Evolutionary conservation across 1,139 yeast genomes (phyloP), one percentile per base, ranked within the genome.

Genomic region (Wickerhamomyces sp.): DNA sequence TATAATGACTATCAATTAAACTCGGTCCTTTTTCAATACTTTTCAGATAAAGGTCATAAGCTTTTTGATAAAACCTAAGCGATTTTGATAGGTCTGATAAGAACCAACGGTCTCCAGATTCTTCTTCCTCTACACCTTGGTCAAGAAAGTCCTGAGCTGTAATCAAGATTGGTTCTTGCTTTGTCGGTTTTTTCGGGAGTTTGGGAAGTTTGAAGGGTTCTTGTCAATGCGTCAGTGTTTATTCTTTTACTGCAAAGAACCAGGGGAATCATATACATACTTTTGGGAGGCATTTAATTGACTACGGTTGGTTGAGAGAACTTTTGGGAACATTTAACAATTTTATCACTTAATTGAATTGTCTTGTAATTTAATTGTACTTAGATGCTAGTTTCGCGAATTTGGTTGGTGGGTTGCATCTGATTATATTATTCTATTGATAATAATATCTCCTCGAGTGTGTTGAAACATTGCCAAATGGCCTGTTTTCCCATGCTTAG

Each of bases 31-130:
- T 13, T 10, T 36, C 18, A 8, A 61, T 56, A 1, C 75, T 68
- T 13, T 42, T 43, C 4, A 51, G 35, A 48, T 76, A 76, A 29
- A 54, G 49, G 18, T 53, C 53, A 42, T 64, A 67, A 0, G 81
- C 78, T 38, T 59, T 61, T 44, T 74, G 76, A 52, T 74, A 76
- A 46, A 75, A 74, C 32, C 82, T 50, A 20, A 74, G 54, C 0
- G 76, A 67, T 50, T 76, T 76, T 5, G 77, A 58, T 7, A 76
- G 52, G 47, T 76, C 81, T 0, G 78, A 71, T 2, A 74, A 70
- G 3, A 68, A 52, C 80, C 81, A 76, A 38, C 81, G 56, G 47
- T 76, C 82, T 1, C 81, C 82, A 14, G 72, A 67, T 48, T 76
- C 81, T 49, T 76, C 82, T 37, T 71, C 74, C 14, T 59, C 56